These are phyloP conservation scores for Naganishia kalamii DNA, from an alignment of 768 basidiomycete species.

Conservation along the genomic window DNA sequence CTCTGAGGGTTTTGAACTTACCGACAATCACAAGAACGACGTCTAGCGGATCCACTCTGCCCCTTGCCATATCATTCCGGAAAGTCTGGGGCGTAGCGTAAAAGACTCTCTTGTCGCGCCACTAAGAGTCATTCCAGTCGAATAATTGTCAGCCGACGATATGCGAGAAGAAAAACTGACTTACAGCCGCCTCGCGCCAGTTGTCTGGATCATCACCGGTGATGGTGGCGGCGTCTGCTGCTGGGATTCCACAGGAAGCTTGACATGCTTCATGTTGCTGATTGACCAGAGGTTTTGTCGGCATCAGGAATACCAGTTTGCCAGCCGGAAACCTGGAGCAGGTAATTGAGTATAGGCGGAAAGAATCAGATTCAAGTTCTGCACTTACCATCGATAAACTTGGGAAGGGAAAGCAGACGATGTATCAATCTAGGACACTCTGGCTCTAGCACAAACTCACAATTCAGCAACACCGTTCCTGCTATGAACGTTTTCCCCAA, in stretches of 20 bases:
- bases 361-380: not conserved
- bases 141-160: no score
- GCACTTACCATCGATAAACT: conserved; percentile 68
- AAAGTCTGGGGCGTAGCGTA: conserved; percentile 97
- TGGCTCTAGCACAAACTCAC: conserved; percentile 49
- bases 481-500: conserved; percentile 98
- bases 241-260: conserved; percentile 84
- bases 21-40: conserved; percentile 85
- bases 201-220: conserved; percentile 64
- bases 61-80: conserved; percentile 70
- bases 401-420: conserved; percentile 25
- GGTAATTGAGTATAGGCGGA: no score
- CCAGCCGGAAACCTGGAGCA: conserved; percentile 47
- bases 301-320: conserved; percentile 82
- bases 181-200: conserved; percentile 58
- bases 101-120: conserved; percentile 58
- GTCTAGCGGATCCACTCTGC: conserved; percentile 67
- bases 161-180: conserved; percentile 34
- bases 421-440: not conserved
- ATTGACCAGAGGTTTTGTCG: conserved; percentile 89
- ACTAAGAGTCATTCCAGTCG: conserved; percentile 28
- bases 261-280: conserved; percentile 95
- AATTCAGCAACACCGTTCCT: conserved; percentile 92
- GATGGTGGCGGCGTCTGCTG: conserved; percentile 73
- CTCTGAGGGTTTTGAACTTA: conserved; percentile 41